These are phyloP conservation scores for Globisporangium cystogenes DNA, from an alignment of 352 stramenopile genomes.

Conservation along the genomic window DNA sequence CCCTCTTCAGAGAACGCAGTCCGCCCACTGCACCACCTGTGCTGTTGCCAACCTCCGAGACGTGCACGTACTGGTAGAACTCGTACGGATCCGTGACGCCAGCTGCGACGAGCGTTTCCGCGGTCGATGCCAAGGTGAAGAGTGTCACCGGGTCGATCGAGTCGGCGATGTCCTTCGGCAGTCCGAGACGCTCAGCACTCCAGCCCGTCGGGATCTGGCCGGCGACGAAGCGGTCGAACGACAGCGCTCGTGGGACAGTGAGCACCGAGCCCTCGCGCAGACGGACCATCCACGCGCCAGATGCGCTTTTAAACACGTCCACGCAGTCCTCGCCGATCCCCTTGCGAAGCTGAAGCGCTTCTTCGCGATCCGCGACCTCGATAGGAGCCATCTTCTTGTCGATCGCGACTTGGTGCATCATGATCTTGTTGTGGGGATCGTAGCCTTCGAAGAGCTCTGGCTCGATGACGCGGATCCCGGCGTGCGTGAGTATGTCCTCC, in stretches of 20 bases:
- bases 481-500: slow-evolving; percentile 69
- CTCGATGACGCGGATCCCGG: slow-evolving; percentile 82
- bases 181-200: slow-evolving; percentile 72
- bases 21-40: slow-evolving; percentile 81
- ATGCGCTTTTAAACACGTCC: slow-evolving; percentile 69
- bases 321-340: slow-evolving; percentile 80
- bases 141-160: slow-evolving; percentile 78
- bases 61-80: slow-evolving; percentile 90
- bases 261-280: slow-evolving; percentile 76
- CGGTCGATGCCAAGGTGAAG: slow-evolving; percentile 67
- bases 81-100: slow-evolving; percentile 88
- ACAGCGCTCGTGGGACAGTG: slow-evolving; percentile 73
- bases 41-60: slow-evolving; percentile 84
- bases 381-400: slow-evolving; percentile 88
- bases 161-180: slow-evolving; percentile 78
- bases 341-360: slow-evolving; percentile 75
- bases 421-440: slow-evolving; percentile 84
- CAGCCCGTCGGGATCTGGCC: slow-evolving; percentile 87
- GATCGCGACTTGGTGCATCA: slow-evolving; percentile 83
- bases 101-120: slow-evolving; percentile 74
- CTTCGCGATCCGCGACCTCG: slow-evolving; percentile 76
- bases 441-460: slow-evolving; percentile 86
- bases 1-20: slow-evolving; percentile 68
- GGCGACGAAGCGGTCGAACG: slow-evolving; percentile 83
- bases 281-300: slow-evolving; percentile 80